phyloP scores from a whole-genome alignment of 345 rosid species.

The Lumnitzera littorea region DNA sequence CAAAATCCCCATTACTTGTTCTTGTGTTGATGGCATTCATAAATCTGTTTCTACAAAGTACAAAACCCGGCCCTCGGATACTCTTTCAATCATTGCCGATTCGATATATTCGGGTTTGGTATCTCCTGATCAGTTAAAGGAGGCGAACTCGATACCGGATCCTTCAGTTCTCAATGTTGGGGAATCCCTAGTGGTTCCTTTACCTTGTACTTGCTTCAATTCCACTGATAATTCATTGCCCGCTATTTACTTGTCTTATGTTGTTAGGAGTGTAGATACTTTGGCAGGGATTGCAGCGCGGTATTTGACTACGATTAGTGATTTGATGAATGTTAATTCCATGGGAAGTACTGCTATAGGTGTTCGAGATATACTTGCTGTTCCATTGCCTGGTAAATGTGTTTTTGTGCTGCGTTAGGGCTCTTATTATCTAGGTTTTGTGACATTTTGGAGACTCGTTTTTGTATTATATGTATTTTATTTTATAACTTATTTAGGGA shows the following conservation, averaged over 20 bases:
- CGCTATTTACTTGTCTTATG: constrained; percentile 77
- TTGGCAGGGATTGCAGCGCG: constrained; percentile 62
- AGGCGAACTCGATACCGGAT: constrained; percentile 65
- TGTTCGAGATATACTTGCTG: constrained; percentile 77
- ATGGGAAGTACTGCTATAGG: constrained; percentile 74
- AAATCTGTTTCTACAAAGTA: constrained; percentile 71
- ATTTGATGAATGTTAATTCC: constrained; percentile 90
- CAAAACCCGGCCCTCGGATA: constrained; percentile 81
- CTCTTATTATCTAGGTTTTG: too few species aligned
- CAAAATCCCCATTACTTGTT: constrained; percentile 67
- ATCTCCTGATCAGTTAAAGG: constrained; percentile 86
- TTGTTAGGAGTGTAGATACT: constrained; percentile 60
- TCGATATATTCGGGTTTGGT: constrained; percentile 75
- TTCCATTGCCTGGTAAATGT: constrained; percentile 65
- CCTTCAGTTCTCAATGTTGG: constrained; percentile 71
- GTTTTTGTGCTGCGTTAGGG: too few species aligned
- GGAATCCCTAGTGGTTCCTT: constrained; percentile 57
- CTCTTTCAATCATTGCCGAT: constrained; percentile 48
- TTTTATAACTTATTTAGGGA: too few species aligned
- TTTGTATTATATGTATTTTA: too few species aligned
- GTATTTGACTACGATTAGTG: constrained; percentile 66
- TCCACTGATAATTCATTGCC: constrained; percentile 79
- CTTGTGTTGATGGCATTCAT: constrained; percentile 88
- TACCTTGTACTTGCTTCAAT: constrained; percentile 93
- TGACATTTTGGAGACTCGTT: too few species aligned